Evolutionary conservation across 495 filamentous ascomycete species (phyloP).

Genomic region (Hamigera avellanea): DNA sequence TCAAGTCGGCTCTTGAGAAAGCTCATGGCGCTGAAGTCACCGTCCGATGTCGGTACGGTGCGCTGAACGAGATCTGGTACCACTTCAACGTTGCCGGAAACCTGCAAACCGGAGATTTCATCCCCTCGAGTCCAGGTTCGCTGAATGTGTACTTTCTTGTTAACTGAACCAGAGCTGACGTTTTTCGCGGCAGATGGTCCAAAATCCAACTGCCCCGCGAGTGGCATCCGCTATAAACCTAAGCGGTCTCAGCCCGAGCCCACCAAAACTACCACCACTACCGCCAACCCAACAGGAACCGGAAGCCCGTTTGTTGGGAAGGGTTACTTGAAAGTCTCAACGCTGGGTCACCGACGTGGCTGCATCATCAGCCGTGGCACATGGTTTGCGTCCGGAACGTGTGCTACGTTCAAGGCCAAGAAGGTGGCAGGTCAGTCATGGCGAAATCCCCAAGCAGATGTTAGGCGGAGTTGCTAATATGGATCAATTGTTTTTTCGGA

Average conservation of each 20-base stretch:
- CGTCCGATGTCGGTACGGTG: conserved; percentile 48
- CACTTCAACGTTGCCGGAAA: conserved; percentile 70
- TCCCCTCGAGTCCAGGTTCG: conserved; percentile 49
- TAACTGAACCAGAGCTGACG: background rate
- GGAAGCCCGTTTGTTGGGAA: conserved; percentile 39
- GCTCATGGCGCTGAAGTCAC: conserved; percentile 57
- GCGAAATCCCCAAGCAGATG: background rate
- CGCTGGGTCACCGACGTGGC: conserved; percentile 39
- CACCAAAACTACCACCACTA: conserved; percentile 23
- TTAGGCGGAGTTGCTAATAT: background rate
- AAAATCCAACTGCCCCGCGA: conserved; percentile 48
- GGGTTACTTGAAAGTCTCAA: conserved; percentile 49
- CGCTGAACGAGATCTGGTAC: conserved; percentile 76
- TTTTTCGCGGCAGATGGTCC: conserved; percentile 35
- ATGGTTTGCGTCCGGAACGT: conserved; percentile 60
- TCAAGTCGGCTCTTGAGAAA: conserved; percentile 49
- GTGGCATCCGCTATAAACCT: conserved; percentile 56
- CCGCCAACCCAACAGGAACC: conserved; percentile 27
- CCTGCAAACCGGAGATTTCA: conserved; percentile 64
- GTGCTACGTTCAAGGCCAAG: conserved; percentile 53
- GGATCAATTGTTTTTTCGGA: background rate
- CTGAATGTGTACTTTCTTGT: background rate
- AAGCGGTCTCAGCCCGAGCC: conserved; percentile 34
- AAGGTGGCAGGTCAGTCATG: conserved; percentile 25
- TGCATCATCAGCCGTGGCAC: conserved; percentile 59